Evolutionary conservation across 495 filamentous ascomycete genomes (phyloP), one percentile per base, ranked within the genome.

Genomic region (Lophiotrema nucula): DNA sequence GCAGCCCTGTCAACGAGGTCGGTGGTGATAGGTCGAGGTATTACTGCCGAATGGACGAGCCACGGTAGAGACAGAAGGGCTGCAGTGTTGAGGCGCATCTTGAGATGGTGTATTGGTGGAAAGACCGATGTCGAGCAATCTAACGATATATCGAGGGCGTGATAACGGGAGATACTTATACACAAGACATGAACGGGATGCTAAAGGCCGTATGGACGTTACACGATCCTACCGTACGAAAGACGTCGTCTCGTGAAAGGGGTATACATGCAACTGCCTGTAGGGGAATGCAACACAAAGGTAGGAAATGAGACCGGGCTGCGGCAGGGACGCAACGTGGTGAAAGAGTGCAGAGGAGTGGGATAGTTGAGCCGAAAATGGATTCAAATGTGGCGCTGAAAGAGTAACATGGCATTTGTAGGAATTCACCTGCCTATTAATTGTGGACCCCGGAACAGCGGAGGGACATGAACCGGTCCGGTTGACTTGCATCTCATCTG

Each of bases 81-180:
- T 23, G 42, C 18, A 33, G 53, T 8, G 12, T 53, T 59, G 55
- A 60, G 47, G 15, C 54, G 55, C 64, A 67, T 67, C 8, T 35
- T 60, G 51, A 19, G n/a, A 6, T 11, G 37, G 44, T 28, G 58
- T 13, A 27, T 41, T 49, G 31, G 49, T 24, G 37, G 22, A 46
- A 51, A 39, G n/a, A n/a, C n/a, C n/a, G 26, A 27, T 18, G 10
- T 60, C 13, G 11, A 19, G 56, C 42, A 53, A 55, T 54, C 19
- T 53, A 55, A 18, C 27, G 55, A 47, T 49, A 55, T 55, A 65
- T 31, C n/a, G 46, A 42, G 21, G 44, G 23, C 18, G 39, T 35
- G 31, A 49, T 61, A 49, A 24, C 18, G 37, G 5, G 18, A 18
- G 16, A 49, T 56, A 61, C 28, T 62, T 62, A 62, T 62, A 62